phyloP scores from a whole-genome alignment of 2,329 filamentous ascomycete genomes.

The Biscogniauxia sp. region DNA sequence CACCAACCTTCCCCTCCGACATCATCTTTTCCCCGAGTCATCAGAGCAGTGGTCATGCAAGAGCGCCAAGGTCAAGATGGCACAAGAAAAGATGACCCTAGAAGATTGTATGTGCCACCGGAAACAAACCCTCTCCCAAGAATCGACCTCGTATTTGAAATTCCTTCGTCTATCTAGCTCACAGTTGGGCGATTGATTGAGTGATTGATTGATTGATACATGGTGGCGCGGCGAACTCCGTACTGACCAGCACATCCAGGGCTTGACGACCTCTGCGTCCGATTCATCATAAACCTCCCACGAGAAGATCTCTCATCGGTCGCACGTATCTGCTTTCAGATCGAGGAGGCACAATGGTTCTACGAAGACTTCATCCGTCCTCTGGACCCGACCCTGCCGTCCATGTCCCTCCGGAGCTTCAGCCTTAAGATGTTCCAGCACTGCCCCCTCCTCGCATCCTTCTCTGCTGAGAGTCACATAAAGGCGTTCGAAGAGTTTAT shows the following conservation, averaged over 20 bases:
- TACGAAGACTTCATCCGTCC: conserved; percentile 99
- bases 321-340: conserved; percentile 94
- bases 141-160: not conserved
- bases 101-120: conserved; percentile 69
- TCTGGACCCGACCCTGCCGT: conserved; percentile 78
- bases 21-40: not conserved
- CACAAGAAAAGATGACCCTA: conserved; percentile 76
- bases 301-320: conserved; percentile 86
- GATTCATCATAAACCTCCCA: conserved; percentile 97
- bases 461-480: conserved; percentile 73
- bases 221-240: conserved; percentile 5
- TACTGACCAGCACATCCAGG: conserved; percentile 47
- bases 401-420: conserved; percentile 80
- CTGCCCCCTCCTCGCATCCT: conserved; percentile 82
- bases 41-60: conserved; percentile 24
- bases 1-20: not conserved
- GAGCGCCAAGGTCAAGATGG: conserved; percentile 57
- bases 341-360: conserved; percentile 99
- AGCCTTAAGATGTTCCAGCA: conserved; percentile 90
- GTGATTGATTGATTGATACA: not conserved
- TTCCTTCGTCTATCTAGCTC: not conserved
- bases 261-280: conserved; percentile 96
- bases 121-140: not conserved
- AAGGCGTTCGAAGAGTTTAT: conserved; percentile 89
- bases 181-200: too few relatives aligned